Evolutionary conservation across 2,329 filamentous ascomycete genomes (phyloP).

Genomic region (Coleophoma eucalyptorum): DNA sequence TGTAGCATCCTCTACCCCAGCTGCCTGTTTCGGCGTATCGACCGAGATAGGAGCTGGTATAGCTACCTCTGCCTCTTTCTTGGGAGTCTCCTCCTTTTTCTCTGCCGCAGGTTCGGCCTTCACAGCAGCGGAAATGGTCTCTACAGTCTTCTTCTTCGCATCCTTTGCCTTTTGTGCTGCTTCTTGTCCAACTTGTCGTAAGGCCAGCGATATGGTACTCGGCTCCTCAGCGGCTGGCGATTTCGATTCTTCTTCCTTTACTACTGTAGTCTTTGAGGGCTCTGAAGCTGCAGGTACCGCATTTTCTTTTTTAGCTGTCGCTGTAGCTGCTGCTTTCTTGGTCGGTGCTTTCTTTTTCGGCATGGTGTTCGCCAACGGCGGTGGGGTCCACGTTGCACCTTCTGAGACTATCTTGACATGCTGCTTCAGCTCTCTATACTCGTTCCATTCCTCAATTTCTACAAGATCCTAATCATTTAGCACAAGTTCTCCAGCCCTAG

Average conservation of each 20-base stretch:
- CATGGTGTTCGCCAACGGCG: neutral
- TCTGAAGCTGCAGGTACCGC: conserved; percentile 23
- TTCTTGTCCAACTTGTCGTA: conserved; percentile 59
- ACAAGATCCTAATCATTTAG: conserved; percentile 68
- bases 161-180: conserved; percentile 62
- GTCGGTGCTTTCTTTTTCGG: conserved; percentile 12
- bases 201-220: conserved; percentile 35
- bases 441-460: conserved; percentile 98
- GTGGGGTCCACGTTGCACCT: conserved; percentile 10
- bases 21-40: conserved; percentile 1
- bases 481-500: neutral
- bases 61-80: neutral
- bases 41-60: conserved; percentile 6
- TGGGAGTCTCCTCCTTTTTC: neutral
- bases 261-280: conserved; percentile 15
- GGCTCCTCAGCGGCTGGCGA: conserved; percentile 13
- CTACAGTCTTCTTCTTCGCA: conserved; percentile 36
- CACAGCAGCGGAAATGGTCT: conserved; percentile 15
- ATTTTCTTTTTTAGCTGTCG: conserved; percentile 23
- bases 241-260: conserved; percentile 8
- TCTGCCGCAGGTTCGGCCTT: conserved; percentile 10
- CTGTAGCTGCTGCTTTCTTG: conserved; percentile 21
- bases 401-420: conserved; percentile 62
- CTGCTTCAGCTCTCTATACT: conserved; percentile 91
- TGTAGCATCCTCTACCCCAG: conserved; percentile 6